Conservation (phyloP, 176 grass and related monocot species). For the Raddia distichophylla region DNA sequence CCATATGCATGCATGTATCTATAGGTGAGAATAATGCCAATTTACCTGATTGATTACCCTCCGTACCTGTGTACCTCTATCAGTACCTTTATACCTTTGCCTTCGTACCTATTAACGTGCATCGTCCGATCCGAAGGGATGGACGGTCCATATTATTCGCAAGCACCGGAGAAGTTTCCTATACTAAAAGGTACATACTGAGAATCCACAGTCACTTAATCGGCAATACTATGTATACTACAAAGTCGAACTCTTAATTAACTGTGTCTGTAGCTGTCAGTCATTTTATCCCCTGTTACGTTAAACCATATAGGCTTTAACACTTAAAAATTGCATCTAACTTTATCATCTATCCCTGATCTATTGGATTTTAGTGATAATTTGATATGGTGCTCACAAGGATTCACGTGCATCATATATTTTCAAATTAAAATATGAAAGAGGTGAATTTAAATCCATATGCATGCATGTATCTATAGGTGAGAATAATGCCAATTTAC, state of each 20-base stretch:
- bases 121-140: no score
- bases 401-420: not conserved
- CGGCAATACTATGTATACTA: not conserved
- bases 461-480: not conserved
- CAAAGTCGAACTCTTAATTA: not conserved
- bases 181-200: no score
- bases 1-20: not conserved
- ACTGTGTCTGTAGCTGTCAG: no score
- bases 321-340: not conserved
- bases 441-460: not conserved
- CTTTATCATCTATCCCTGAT: not conserved
- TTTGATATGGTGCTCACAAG: not conserved
- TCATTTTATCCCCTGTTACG: not conserved
- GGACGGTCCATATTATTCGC: no score
- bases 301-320: not conserved
- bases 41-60: no score
- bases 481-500: conserved; percentile 38
- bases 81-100: no score
- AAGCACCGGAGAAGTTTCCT: no score
- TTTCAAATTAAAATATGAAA: not conserved
- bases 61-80: no score
- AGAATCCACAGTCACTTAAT: no score
- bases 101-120: no score
- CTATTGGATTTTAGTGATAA: not conserved
- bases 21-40: not conserved